Base-by-base conservation (phyloP, 2,329 filamentous ascomycete species). In the Tolypocladium nubicola region DNA sequence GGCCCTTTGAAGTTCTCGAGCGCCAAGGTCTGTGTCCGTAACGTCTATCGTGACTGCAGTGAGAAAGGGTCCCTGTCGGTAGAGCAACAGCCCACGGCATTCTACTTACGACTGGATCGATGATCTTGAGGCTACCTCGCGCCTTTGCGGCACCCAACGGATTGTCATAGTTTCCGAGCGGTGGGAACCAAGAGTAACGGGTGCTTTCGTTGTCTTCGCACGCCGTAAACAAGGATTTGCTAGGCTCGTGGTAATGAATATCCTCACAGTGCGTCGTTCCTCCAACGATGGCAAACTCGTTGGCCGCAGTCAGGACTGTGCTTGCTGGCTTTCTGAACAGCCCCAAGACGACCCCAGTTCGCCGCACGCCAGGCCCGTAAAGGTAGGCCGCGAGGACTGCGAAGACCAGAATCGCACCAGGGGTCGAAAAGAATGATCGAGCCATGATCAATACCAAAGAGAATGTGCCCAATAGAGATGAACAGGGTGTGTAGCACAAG, bases 221-320 rank as follows among this genome's bases (percentile, higher is more conserved):
- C 0, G 82, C 81, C 0, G 80, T 77, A 62, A 83, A 86, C 1
- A 86, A 66, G 9, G 75, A 58, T 0, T 76, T 72, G 19, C 75
- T 78, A 0, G 74, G 66, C 1, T 64, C 64, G 59, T 85, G 77
- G 57, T 82, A 75, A 62, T 86, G 82, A 4, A 86, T 53, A 59
- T 86, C 83, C 62, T 86, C 84, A 63, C 83, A 85, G 19, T 81
- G 73, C 3, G 73, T 65, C 0, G 83, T 85, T 60, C 81, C 77
- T 0, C 74, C 66, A 11, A 86, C 79, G 11, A 64, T 59, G 7
- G 73, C 62, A 1, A 80, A 63, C 26, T 73, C 70, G 4, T 69
- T 59, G 3, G 57, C 45, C 7, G 61, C 53, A 5, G 58, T 35
- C 6, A 68, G n/a, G 1, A 57, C 19, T 0, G 64, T 70, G 14